Evolutionary conservation across 2,329 filamentous ascomycete species (phyloP).

Genomic region (Corynespora cassiicola): DNA sequence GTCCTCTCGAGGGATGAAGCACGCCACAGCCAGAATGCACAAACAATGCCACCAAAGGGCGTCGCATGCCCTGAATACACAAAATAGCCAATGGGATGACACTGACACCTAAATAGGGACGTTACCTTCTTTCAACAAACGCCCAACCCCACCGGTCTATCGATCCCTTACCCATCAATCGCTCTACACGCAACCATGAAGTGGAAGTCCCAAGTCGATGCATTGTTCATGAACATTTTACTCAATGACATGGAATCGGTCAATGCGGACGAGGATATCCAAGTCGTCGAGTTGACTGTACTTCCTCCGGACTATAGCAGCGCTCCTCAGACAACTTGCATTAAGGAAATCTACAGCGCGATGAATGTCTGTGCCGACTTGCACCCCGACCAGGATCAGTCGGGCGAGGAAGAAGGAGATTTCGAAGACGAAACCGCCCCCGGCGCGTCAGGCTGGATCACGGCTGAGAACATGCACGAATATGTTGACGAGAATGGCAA

Average conservation of each 20-base stretch:
- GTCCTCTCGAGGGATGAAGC: too few species aligned
- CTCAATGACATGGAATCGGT: conserved; percentile 60
- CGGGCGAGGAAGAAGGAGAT: conserved; percentile 63
- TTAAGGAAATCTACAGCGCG: conserved; percentile 68
- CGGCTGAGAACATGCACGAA: conserved; percentile 85
- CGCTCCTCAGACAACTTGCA: conserved; percentile 34
- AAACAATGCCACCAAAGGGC: too few species aligned
- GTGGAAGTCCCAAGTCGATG: conserved; percentile 45
- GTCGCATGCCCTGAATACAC: too few species aligned
- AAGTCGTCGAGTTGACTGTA: conserved; percentile 72
- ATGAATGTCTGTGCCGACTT: conserved; percentile 78
- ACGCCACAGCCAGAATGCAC: too few species aligned
- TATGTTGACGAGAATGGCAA: conserved; percentile 58
- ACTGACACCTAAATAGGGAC: too few species aligned
- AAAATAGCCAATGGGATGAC: conserved; percentile 4
- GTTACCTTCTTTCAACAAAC: conserved; percentile 69
- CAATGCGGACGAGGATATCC: conserved; percentile 68
- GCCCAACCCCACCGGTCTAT: conserved; percentile 64
- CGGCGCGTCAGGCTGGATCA: conserved; percentile 84
- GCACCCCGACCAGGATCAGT: conserved; percentile 72
- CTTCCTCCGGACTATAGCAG: conserved; percentile 54
- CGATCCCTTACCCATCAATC: conserved; percentile 76
- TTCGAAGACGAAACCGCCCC: conserved; percentile 63
- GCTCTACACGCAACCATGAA: conserved; percentile 77
- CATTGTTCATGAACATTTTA: conserved; percentile 45